Evolutionary conservation across 768 basidiomycete genomes (phyloP).

Genomic region (Pleurotus djamor): DNA sequence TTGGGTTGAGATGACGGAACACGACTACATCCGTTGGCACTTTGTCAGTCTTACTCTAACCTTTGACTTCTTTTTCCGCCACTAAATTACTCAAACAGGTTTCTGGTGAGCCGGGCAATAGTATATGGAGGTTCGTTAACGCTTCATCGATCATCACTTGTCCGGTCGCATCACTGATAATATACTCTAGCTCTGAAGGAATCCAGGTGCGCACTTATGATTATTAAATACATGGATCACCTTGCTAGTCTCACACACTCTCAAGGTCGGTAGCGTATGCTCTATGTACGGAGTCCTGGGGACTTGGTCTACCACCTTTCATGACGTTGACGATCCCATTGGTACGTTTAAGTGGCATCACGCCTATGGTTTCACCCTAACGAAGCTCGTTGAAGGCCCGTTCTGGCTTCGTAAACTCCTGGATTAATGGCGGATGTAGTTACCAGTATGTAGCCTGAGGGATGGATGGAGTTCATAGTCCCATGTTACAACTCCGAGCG

Average conservation of each 20-base stretch:
- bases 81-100: constrained; percentile 23
- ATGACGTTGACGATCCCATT: constrained; percentile 42
- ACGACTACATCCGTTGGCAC: constrained; percentile 60
- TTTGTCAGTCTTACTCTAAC: constrained; percentile 42
- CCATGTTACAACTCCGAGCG: too few relatives aligned
- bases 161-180: neutral
- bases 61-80: constrained; percentile 9
- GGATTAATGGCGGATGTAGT: neutral
- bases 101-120: constrained; percentile 48
- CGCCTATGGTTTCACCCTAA: neutral
- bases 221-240: neutral
- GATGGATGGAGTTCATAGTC: too few relatives aligned
- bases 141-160: too few relatives aligned
- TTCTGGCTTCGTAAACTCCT: constrained; percentile 29
- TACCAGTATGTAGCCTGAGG: too few relatives aligned
- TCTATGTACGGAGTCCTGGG: constrained; percentile 61
- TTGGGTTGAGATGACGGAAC: constrained; percentile 51
- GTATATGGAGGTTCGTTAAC: constrained; percentile 53
- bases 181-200: constrained; percentile 5
- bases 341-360: constrained; percentile 23
- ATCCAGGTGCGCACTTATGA: constrained; percentile 2
- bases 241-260: neutral
- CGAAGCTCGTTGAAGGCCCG: constrained; percentile 21
- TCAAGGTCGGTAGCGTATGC: constrained; percentile 52
- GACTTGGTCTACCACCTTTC: constrained; percentile 43